Evolutionary conservation across 345 rosid species (phyloP).

Genomic region (Gossypium sturtianum): DNA sequence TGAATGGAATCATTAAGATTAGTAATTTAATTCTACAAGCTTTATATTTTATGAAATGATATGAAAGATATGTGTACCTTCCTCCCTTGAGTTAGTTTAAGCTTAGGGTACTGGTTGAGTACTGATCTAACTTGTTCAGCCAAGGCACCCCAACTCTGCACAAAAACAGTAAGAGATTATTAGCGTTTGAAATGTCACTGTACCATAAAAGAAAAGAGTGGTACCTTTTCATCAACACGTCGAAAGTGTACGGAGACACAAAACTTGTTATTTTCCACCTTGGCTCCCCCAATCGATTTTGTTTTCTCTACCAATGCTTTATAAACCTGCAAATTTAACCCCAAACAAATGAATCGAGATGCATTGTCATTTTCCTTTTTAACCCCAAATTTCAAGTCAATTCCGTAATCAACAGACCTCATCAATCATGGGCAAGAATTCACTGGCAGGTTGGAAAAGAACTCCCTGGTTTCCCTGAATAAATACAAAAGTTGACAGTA

Average conservation of each 20-base stretch:
- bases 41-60: not conserved
- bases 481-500: not conserved
- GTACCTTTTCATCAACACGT: slow-evolving; percentile 85
- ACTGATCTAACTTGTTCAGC: slow-evolving; percentile 62
- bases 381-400: too few species aligned
- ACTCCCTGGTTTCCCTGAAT: slow-evolving; percentile 41
- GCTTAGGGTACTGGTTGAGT: slow-evolving; percentile 57
- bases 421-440: slow-evolving; percentile 79
- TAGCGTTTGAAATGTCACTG: not conserved
- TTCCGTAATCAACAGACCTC: slow-evolving; percentile 36
- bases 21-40: not conserved
- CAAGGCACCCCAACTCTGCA: slow-evolving; percentile 64
- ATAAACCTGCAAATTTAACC: slow-evolving; percentile 32
- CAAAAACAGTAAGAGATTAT: not conserved
- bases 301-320: slow-evolving; percentile 52
- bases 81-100: slow-evolving; percentile 67
- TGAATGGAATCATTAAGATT: not conserved
- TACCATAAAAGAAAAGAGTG: not conserved
- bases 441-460: slow-evolving; percentile 73
- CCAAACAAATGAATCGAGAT: too few species aligned
- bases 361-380: too few species aligned
- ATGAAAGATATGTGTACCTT: slow-evolving; percentile 39
- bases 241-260: slow-evolving; percentile 91
- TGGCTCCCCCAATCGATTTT: slow-evolving; percentile 63
- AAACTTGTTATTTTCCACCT: slow-evolving; percentile 90